A percentile compares a stretch with the other conserved stretches of the same genome.
phyloP scores from a whole-genome alignment of 805 yeast species.

The Candida vaughaniae region DNA sequence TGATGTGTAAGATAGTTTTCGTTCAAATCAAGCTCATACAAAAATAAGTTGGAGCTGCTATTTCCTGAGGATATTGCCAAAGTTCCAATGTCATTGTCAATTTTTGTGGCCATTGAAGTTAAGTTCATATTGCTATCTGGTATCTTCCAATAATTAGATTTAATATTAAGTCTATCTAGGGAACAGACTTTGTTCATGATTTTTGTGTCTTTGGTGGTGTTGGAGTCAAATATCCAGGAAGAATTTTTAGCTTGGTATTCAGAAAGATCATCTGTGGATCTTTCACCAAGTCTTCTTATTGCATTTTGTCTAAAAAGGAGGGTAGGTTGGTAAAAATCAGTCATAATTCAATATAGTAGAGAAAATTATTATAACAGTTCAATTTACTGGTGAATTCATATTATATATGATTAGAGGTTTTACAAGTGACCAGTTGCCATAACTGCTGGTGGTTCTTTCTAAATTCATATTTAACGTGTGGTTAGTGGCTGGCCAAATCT shows the following conservation, averaged over 20 bases:
- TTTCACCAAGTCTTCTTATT: constrained; percentile 20
- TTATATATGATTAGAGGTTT: too few species aligned
- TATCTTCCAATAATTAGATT: constrained; percentile 45
- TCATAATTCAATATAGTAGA: too few species aligned
- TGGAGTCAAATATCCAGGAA: constrained; percentile 31
- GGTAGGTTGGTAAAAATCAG: constrained; percentile 41
- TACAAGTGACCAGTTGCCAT: too few species aligned
- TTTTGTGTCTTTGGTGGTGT: constrained; percentile 26
- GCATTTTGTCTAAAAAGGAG: constrained; percentile 43
- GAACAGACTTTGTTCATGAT: constrained; percentile 44
- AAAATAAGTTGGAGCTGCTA: constrained; percentile 44
- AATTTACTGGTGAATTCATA: background rate
- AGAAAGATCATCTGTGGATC: background rate
- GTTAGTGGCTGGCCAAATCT: constrained; percentile 6
- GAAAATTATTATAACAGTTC: too few species aligned
- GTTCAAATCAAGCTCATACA: constrained; percentile 45
- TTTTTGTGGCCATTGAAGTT: constrained; percentile 40
- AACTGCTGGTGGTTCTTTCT: constrained; percentile 8
- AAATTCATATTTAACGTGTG: background rate
- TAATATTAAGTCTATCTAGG: constrained; percentile 38
- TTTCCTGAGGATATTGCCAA: constrained; percentile 56
- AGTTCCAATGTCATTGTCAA: constrained; percentile 23
- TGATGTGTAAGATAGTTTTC: constrained; percentile 51
- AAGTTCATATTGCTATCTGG: constrained; percentile 44
- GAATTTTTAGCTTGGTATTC: constrained; percentile 6